Evolutionary conservation across 1,139 yeast species (phyloP).

Genomic region (Ogataea hybrid): DNA sequence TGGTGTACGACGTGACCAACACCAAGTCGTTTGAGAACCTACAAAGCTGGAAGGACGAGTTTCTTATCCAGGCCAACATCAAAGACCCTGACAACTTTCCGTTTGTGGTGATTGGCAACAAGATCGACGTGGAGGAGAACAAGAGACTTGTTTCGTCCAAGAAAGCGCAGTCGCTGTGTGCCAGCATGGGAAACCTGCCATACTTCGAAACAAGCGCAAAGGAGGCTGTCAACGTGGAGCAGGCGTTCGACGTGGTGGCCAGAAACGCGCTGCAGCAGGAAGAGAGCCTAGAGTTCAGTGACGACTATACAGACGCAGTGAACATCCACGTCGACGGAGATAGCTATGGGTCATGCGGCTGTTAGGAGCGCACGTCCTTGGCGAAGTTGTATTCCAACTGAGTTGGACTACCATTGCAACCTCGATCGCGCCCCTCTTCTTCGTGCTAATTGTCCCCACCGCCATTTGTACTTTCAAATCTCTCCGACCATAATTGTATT

Average conservation of each 20-base stretch:
- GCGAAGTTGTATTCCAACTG: not conserved
- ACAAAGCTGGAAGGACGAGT: slow-evolving; percentile 94
- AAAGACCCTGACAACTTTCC: slow-evolving; percentile 94
- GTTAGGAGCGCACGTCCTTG: slow-evolving; percentile 32
- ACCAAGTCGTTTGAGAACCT: slow-evolving; percentile 88
- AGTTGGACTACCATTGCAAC: not conserved
- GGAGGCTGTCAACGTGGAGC: slow-evolving; percentile 90
- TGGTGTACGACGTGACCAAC: slow-evolving; percentile 93
- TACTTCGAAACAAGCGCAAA: slow-evolving; percentile 94
- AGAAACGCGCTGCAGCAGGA: slow-evolving; percentile 92
- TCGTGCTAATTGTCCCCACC: not conserved
- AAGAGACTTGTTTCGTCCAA: slow-evolving; percentile 81
- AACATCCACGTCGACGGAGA: slow-evolving; percentile 91
- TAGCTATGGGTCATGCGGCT: slow-evolving; percentile 64
- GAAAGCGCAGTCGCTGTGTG: slow-evolving; percentile 84
- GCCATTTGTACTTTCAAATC: not conserved
- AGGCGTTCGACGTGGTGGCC: slow-evolving; percentile 95
- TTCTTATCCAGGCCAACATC: slow-evolving; percentile 88
- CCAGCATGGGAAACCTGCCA: slow-evolving; percentile 85
- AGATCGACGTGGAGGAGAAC: slow-evolving; percentile 90
- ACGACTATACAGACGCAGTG: slow-evolving; percentile 94
- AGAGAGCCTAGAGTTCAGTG: slow-evolving; percentile 76
- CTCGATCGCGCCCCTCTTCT: not conserved
- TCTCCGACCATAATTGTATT: not conserved
- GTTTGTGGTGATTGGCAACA: slow-evolving; percentile 90